phyloP scores from a whole-genome alignment of 2,329 filamentous ascomycete genomes.

The Epichloe gansuensis region DNA sequence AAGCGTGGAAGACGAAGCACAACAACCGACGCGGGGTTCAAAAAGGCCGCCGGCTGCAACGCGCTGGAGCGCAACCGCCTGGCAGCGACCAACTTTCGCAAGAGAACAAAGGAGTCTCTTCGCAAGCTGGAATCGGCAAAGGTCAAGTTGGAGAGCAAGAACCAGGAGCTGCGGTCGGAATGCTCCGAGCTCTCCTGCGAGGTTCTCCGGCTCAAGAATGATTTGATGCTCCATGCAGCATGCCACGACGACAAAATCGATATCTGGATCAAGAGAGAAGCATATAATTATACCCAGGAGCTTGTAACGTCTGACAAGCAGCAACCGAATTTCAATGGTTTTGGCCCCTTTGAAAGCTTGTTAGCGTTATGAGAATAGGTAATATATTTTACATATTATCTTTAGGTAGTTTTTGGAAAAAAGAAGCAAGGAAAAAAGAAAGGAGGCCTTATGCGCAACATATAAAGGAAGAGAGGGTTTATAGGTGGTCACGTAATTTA shows the following conservation, averaged over 20 bases:
- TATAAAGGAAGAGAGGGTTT: no score
- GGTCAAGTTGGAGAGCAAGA: not conserved
- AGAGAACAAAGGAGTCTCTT: not conserved
- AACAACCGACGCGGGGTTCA: not conserved
- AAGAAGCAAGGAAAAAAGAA: no score
- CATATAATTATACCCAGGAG: not conserved
- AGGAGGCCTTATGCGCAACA: no score
- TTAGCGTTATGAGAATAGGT: no score
- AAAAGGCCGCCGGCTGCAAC: not conserved
- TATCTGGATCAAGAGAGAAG: constrained; percentile 1
- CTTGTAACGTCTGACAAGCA: not conserved
- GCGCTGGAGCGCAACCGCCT: constrained; percentile 3
- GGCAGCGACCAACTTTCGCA: constrained; percentile 3
- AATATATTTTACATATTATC: no score
- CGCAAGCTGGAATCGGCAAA: not conserved
- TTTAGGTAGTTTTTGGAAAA: no score
- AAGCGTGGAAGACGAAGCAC: not conserved
- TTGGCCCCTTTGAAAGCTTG: no score
- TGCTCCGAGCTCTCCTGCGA: not conserved
- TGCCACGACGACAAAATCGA: constrained; percentile 3
- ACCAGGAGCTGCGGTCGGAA: not conserved
- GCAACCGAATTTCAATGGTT: not conserved
- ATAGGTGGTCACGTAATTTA: no score
- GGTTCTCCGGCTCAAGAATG: constrained; percentile 3
- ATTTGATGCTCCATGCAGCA: not conserved